Percentiles rank a stretch among this genome's conserved stretches.
Evolutionary conservation across 306 rosid species (phyloP).

Genomic region (Elaeagnus macrophylla): DNA sequence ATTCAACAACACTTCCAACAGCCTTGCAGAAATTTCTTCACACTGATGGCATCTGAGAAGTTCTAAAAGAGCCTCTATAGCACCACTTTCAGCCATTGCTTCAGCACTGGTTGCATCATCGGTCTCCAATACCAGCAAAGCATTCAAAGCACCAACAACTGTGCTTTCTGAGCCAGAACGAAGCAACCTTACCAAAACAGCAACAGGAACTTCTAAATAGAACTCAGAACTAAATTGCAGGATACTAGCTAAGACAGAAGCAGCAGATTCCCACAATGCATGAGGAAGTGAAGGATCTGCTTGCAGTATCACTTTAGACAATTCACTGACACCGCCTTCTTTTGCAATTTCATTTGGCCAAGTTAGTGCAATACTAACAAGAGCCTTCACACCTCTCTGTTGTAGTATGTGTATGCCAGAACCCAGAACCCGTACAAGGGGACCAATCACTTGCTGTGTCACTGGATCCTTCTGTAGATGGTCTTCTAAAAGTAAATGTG

Average conservation of each 20-base stretch:
- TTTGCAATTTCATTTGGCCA: slow-evolving; percentile 99
- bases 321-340: slow-evolving; percentile 86
- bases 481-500: slow-evolving; percentile 84
- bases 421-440: slow-evolving; percentile 79
- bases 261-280: slow-evolving; percentile 95
- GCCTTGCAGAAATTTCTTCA: slow-evolving; percentile 92
- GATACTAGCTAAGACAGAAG: slow-evolving; percentile 79
- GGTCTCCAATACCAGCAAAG: slow-evolving; percentile 89
- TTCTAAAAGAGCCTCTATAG: slow-evolving; percentile 96
- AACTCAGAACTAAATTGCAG: slow-evolving; percentile 96
- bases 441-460: slow-evolving; percentile 81
- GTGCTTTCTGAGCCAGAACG: slow-evolving; percentile 88
- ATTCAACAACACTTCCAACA: slow-evolving; percentile 86
- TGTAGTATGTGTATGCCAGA: slow-evolving; percentile 89
- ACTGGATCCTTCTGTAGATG: slow-evolving; percentile 83
- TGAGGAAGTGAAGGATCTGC: slow-evolving; percentile 95
- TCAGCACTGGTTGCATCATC: slow-evolving; percentile 92
- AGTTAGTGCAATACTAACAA: slow-evolving; percentile 77
- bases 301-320: slow-evolving; percentile 88
- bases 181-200: slow-evolving; percentile 92
- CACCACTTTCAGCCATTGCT: slow-evolving; percentile 99
- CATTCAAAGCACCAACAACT: slow-evolving; percentile 82
- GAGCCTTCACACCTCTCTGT: slow-evolving; percentile 97
- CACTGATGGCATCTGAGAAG: slow-evolving; percentile 90
- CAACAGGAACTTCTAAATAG: slow-evolving; percentile 95